Evolutionary conservation across 306 rosid species (phyloP), one percentile per base, ranked within the genome.

Genomic region (Lotus japonicus): DNA sequence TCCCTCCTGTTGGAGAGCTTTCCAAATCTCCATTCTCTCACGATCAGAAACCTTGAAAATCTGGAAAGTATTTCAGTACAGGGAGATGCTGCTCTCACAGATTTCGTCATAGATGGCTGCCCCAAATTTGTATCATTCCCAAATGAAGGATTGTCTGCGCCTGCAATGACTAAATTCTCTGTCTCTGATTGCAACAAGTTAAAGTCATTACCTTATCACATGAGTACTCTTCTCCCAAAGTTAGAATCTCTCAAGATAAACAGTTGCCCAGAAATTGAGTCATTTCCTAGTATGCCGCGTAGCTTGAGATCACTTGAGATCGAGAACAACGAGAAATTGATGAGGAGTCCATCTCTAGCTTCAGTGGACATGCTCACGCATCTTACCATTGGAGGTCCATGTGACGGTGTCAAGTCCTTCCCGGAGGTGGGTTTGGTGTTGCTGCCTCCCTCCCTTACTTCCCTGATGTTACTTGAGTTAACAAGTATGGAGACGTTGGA

Each of bases 181-280:
- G 0, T 62, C 39, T 0, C 0, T 3, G 0, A 19, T 0, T 62
- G 54, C 2, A 1, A 12, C 5, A 62, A 43, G 0, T 43, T 62
- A 21, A 62, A 62, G 11, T 21, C 54, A 23, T n/a, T 62, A 4
- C 68, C 68, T 62, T 43, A 13, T 41, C 68, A 42, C 0, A 2
- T 38, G 42, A 38, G 1, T 7, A 38, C 42, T 9, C 42, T 38
- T 38, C 42, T 38, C 42, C 42, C 42, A 12, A 62, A 62, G 39
- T 42, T 41, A 42, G 2, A 42, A 12, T 0, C 0, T 0, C 0
- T 62, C 17, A 0, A 0, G 0, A 7, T 42, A 12, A 0, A 0
- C 1, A 0, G 21, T 12, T 42, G 68, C 4, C 53, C 39, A 21
- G 12, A 62, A 11, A 5, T 43, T 5, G 48, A 12, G 4, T 11